phyloP scores from a whole-genome alignment of 805 yeast species.

The Kazachstania africana region DNA sequence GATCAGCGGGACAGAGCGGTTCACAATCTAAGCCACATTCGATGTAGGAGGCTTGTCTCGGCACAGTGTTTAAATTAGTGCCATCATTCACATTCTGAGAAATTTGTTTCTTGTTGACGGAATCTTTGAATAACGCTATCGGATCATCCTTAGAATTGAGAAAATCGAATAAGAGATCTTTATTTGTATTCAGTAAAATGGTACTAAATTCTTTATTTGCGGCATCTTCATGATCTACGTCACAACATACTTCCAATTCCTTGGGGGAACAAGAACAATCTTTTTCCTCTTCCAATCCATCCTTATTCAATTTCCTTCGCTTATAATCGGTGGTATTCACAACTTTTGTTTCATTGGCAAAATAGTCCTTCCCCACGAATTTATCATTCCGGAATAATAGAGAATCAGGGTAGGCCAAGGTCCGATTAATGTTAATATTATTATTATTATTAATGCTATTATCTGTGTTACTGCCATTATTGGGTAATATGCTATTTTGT shows the following conservation, averaged over 20 bases:
- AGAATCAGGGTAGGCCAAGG: too few species aligned
- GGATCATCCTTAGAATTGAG: too few species aligned
- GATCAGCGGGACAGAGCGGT: conserved; percentile 4
- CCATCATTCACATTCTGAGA: background rate
- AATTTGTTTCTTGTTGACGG: background rate
- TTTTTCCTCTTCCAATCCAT: conserved; percentile 2
- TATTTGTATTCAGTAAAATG: background rate
- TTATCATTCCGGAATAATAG: too few species aligned
- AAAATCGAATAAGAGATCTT: too few species aligned
- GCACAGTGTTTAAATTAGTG: background rate
- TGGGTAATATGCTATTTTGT: conserved; percentile 4
- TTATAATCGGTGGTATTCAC: too few species aligned
- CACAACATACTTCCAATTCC: conserved; percentile 33
- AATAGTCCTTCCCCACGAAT: too few species aligned
- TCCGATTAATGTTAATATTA: background rate
- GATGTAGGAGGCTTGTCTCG: too few species aligned
- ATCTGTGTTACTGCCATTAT: background rate
- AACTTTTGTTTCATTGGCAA: too few species aligned
- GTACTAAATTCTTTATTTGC: background rate
- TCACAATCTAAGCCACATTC: conserved; percentile 23
- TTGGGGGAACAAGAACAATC: conserved; percentile 27
- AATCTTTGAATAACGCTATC: too few species aligned
- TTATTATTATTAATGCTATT: background rate
- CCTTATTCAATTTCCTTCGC: conserved; percentile 1
- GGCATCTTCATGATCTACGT: conserved; percentile 18